A percentile compares a stretch with the other conserved stretches of the same genome.
phyloP scores from a whole-genome alignment of 768 basidiomycete genomes.

The Boletus rubropictus region DNA sequence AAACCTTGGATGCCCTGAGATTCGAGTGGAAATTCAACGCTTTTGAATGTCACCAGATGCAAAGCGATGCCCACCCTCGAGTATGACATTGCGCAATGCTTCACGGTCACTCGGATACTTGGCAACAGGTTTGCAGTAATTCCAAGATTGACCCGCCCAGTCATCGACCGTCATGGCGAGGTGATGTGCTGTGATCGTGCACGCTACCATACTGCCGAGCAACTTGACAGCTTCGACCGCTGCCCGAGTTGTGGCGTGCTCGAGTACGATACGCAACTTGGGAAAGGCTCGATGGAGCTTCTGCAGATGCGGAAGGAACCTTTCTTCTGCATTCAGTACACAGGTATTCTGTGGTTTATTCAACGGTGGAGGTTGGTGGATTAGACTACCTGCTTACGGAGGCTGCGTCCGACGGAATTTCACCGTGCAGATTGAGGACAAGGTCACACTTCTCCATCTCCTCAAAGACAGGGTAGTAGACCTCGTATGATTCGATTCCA shows the following conservation, averaged over 20 bases:
- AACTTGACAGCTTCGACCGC: conserved; percentile 83
- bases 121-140: conserved; percentile 97
- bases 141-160: conserved; percentile 92
- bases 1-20: conserved; percentile 81
- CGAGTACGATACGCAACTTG: conserved; percentile 86
- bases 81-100: conserved; percentile 73
- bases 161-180: conserved; percentile 91
- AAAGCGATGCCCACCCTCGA: conserved; percentile 48
- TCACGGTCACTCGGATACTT: conserved; percentile 90
- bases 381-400: conserved; percentile 36
- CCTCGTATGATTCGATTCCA: conserved; percentile 92
- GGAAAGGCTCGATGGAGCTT: conserved; percentile 83
- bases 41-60: not conserved
- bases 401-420: conserved; percentile 81
- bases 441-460: conserved; percentile 91
- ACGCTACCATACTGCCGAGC: conserved; percentile 79
- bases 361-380: not conserved
- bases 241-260: conserved; percentile 91
- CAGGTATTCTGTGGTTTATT: conserved; percentile 63
- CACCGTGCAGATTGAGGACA: conserved; percentile 96
- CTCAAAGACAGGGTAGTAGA: conserved; percentile 88
- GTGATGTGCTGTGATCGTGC: conserved; percentile 97
- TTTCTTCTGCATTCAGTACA: conserved; percentile 87
- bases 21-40: not conserved
- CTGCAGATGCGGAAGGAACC: conserved; percentile 82